These are phyloP conservation scores for Aspergillus arachidicola DNA, from an alignment of 2,329 filamentous ascomycete genomes.

Conservation along the genomic window DNA sequence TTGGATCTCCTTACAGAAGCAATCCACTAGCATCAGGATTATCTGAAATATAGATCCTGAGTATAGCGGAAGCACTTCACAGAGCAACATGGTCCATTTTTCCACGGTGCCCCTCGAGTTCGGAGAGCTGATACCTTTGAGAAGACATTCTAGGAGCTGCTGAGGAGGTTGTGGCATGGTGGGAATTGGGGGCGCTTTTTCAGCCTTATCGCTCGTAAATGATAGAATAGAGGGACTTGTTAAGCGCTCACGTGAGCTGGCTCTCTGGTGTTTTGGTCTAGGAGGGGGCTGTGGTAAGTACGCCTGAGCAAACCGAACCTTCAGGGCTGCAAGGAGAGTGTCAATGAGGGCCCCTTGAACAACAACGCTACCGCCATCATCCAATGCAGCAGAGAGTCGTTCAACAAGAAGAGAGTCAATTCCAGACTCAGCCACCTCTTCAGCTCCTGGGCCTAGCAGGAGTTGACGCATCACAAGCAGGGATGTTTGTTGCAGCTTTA, in stretches of 20 bases:
- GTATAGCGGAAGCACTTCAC: conserved; percentile 82
- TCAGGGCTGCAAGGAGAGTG: conserved; percentile 73
- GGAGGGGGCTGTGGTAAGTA: conserved; percentile 35
- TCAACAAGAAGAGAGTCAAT: conserved; percentile 73
- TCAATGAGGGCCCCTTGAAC: conserved; percentile 79
- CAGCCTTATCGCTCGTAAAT: conserved; percentile 47
- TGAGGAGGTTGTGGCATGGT: conserved; percentile 56
- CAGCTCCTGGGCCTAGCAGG: conserved; percentile 42
- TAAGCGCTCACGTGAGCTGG: conserved; percentile 42
- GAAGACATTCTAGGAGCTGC: conserved; percentile 75
- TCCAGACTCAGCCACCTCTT: conserved; percentile 49
- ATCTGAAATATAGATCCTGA: conserved; percentile 84
- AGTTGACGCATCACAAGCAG: conserved; percentile 64
- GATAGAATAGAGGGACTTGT: conserved; percentile 48
- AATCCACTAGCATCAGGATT: conserved; percentile 86
- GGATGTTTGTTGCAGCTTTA: conserved; percentile 70
- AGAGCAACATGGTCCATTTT: conserved; percentile 86
- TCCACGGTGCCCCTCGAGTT: conserved; percentile 78
- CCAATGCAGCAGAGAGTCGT: conserved; percentile 63
- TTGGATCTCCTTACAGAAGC: conserved; percentile 77
- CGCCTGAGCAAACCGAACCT: conserved; percentile 54
- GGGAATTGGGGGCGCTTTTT: conserved; percentile 38
- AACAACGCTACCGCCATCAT: conserved; percentile 62
- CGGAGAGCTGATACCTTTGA: conserved; percentile 74
- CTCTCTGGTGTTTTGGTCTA: conserved; percentile 39